A percentile compares a stretch with the other conserved stretches of the same genome.
These are phyloP conservation scores for Alternaria gaisen DNA, from an alignment of 2,329 filamentous ascomycete species.

Conservation along the genomic window DNA sequence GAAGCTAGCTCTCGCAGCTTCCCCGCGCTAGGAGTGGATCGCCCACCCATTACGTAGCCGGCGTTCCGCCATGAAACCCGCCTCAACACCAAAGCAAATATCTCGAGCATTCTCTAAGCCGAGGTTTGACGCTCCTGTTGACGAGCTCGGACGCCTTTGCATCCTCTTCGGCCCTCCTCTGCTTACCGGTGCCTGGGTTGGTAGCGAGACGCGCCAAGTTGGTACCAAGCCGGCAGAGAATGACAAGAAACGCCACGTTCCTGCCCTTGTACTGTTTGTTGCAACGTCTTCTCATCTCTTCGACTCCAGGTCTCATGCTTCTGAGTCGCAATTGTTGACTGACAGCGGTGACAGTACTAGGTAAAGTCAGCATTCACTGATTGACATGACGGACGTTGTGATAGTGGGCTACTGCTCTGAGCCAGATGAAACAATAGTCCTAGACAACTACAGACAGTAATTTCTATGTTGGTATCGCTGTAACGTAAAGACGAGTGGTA, in stretches of 20 bases:
- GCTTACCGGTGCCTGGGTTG: slow-evolving; percentile 4
- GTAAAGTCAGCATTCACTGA: not conserved
- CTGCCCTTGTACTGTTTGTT: slow-evolving; percentile 22
- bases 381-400: not conserved
- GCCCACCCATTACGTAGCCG: slow-evolving; percentile 12
- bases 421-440: not conserved
- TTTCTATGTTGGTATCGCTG: not conserved
- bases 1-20: slow-evolving; percentile 7
- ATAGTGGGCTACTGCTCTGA: not conserved
- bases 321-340: not conserved
- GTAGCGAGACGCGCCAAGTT: slow-evolving; percentile 28
- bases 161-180: not conserved
- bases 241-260: slow-evolving; percentile 30
- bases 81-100: slow-evolving; percentile 12
- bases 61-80: not conserved
- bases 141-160: not conserved
- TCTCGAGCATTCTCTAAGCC: not conserved
- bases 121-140: not conserved
- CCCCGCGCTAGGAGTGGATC: slow-evolving; percentile 8
- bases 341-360: too few species aligned
- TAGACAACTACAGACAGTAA: not conserved
- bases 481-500: not conserved
- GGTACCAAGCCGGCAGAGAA: slow-evolving; percentile 34
- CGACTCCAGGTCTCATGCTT: not conserved
- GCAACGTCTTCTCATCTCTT: slow-evolving; percentile 17